Evolutionary conservation across 2,329 filamentous ascomycete genomes (phyloP), one percentile per base, ranked within the genome.

Genomic region (Stemphylium vesicarium): DNA sequence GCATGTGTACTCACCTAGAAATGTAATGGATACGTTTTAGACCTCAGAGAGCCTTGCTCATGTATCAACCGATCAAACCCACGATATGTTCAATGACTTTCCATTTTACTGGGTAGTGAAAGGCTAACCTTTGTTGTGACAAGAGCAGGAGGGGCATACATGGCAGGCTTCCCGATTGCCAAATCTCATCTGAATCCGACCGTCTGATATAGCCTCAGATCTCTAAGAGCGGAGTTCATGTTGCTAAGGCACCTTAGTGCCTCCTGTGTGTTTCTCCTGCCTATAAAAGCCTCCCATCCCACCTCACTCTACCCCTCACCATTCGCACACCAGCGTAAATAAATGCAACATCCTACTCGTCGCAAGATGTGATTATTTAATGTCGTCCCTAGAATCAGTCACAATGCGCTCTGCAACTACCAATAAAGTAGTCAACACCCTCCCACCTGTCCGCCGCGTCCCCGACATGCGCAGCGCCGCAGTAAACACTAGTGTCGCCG

Each of bases 401-500:
- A 41, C 37, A 42, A 50, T 50, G 31, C 18, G 20, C 12, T 41
- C 31, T 41, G 31, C 26, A 2, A 36, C 47, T 42, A 40, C 36
- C 1, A 8, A 38, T 10, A 47, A 47, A 32, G 22, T 42, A 22
- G 38, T 35, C n/a, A 31, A 50, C 16, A 15, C 22, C n/a, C 24
- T 45, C 35, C 16, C 35, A 26, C 26, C 39, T 51, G 49, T 40
- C 36, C 40, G 33, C 41, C 40, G 40, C 33, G 49, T 51, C 33
- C 40, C 49, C n/a, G 49, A 44, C 40, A 39, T 44, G 40, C 40
- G 35, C 33, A n/a, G 40, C 35, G 26, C 20, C 10, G 49, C 40
- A 51, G 33, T 32, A 4, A 31, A 45, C n/a, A 36, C 40, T 45
- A 51, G 40, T 51, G 49, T 44, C 49, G 32, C 18, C 4, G 40